Percentiles rank a stretch among this genome's conserved stretches.
Conservation (phyloP, 768 basidiomycete genomes). For the Cyclocybe cylindracea region DNA sequence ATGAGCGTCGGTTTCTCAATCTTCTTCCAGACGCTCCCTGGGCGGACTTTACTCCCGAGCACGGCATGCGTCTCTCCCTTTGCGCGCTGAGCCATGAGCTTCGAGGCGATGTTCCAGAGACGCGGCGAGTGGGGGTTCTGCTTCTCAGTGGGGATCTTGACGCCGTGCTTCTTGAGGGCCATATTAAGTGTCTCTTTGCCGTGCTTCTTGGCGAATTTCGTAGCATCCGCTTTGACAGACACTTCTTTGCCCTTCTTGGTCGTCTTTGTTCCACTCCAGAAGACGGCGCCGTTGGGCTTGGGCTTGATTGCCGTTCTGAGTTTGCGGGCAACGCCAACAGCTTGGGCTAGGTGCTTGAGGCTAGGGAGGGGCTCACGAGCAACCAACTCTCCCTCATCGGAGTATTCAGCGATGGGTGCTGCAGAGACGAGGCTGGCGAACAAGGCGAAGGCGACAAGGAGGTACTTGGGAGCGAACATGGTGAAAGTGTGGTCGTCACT, state of each 20-base stretch:
- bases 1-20: conserved; percentile 1
- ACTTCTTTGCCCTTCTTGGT: background rate
- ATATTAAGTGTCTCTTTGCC: conserved; percentile 1
- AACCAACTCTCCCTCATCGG: background rate
- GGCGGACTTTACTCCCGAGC: background rate
- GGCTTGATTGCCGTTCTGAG: background rate
- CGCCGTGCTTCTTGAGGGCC: background rate
- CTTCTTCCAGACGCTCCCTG: background rate
- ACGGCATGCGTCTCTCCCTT: conserved; percentile 1
- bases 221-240: background rate
- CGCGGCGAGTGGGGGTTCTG: background rate
- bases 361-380: background rate
- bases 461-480: too few species aligned
- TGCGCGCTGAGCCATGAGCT: background rate
- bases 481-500: too few species aligned
- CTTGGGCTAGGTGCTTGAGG: background rate
- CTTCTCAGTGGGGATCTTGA: background rate
- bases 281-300: background rate
- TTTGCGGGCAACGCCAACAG: background rate
- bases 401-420: background rate
- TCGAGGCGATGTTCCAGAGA: conserved; percentile 3
- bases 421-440: background rate
- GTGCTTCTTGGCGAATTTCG: background rate
- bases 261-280: background rate
- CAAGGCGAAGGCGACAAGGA: background rate